phyloP scores from a whole-genome alignment of 2,329 filamentous ascomycete genomes.

The Trichoderma atroviride region DNA sequence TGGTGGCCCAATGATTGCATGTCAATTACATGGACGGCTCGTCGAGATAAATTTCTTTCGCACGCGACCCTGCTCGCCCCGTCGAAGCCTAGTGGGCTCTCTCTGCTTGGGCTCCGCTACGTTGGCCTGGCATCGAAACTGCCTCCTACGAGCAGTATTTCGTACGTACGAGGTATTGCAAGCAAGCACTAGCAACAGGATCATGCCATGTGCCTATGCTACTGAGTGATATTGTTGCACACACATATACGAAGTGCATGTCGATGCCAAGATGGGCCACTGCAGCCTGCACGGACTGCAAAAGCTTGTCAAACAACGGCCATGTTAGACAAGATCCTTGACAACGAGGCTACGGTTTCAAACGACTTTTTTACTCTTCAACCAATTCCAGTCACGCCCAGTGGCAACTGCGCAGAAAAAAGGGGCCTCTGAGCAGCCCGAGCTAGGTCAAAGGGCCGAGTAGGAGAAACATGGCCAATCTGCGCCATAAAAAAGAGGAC shows the following conservation, averaged over 20 bases:
- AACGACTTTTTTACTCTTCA: not conserved
- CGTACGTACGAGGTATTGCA: slow-evolving; percentile 1
- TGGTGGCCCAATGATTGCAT: slow-evolving; percentile 7
- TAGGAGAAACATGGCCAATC: slow-evolving; percentile 25
- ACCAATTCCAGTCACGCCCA: slow-evolving; percentile 5
- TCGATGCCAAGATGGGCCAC: not conserved
- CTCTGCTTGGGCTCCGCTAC: slow-evolving; percentile 5
- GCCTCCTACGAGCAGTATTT: not conserved
- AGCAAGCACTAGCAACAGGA: not conserved
- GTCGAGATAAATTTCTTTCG: slow-evolving; percentile 6
- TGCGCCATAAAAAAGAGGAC: slow-evolving; percentile 14
- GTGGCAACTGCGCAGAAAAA: slow-evolving; percentile 13
- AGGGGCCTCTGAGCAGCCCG: slow-evolving; percentile 2
- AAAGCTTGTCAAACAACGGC: not conserved
- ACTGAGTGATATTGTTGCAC: not conserved
- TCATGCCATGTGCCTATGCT: not conserved
- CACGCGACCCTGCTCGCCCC: slow-evolving; percentile 23
- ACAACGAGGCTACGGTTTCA: not conserved
- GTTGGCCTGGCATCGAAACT: not conserved
- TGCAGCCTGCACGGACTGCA: not conserved
- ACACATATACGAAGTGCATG: not conserved
- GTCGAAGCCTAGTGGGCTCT: not conserved
- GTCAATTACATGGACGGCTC: not conserved
- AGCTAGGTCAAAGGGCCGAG: slow-evolving; percentile 26
- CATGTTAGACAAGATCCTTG: not conserved